Base-by-base conservation (phyloP, 805 yeast genomes). In the Candida stauntonica region DNA sequence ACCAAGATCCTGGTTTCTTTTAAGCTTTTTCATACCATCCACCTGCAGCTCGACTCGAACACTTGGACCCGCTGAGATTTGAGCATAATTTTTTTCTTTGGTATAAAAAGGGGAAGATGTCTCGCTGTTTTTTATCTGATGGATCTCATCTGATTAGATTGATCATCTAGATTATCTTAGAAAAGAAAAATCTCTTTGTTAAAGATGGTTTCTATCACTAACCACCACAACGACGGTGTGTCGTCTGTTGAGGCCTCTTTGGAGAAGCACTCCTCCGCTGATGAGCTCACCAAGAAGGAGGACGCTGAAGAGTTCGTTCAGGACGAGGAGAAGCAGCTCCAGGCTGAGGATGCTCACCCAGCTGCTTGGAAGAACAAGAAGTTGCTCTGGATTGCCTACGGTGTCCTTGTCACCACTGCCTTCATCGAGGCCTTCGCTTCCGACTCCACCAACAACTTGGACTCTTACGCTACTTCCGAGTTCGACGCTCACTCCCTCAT, bases 401-500 rank as follows among this genome's bases (percentile, higher is more conserved):
- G 34, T 12, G 48, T 55, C 16, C 41, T 58, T 17, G 40, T 58
- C 17, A 29, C 57, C 18, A 49, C 62, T 21, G 57, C 60, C 3
- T 47, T 57, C 30, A 53, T 57, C n/a, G 61, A 57, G 42, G 38
- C 47, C n/a, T 46, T 63, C 56, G 50, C 59, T 8, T 39, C 35
- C 18, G 52, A 52, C 32, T 54, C 60, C 13, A 54, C 60, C 4
- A 39, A 41, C 12, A 47, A 45, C 21, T 41, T 54, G 32, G 44
- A 37, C 33, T 49, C 58, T 6, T 58, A 57, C 35, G 70, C 67
- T 7, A 62, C 68, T 5, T 60, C 67, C n/a, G 44, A 52, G 16
- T 66, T 66, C 50, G 45, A 56, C 35, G 55, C 57, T n/a, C 67
- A 63, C 44, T 61, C 71, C 5, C 42, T 64, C 35, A 53, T 66